Conservation (phyloP, 2,329 filamentous ascomycete species). For the Didymella arachidicola region DNA sequence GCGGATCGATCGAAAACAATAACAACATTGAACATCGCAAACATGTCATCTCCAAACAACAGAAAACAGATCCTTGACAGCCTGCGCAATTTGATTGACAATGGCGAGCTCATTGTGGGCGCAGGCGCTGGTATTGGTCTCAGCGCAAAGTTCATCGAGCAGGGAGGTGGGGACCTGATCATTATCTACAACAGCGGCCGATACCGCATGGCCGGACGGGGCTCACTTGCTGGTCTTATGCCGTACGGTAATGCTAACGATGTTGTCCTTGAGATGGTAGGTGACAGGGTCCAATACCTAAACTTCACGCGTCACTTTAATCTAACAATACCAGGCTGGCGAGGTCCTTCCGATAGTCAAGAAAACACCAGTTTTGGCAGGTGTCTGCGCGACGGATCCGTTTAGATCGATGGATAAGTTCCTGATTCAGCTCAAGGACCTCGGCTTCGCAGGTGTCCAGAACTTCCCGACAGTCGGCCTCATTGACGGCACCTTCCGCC, state of each 20-base stretch:
- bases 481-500: slow-evolving; percentile 72
- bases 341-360: slow-evolving; percentile 72
- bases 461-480: slow-evolving; percentile 78
- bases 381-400: slow-evolving; percentile 75
- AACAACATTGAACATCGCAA: slow-evolving; percentile 1
- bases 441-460: slow-evolving; percentile 74
- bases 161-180: slow-evolving; percentile 72
- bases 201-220: slow-evolving; percentile 75
- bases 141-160: slow-evolving; percentile 74
- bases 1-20: background rate
- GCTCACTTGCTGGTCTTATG: slow-evolving; percentile 74
- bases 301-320: background rate
- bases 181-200: slow-evolving; percentile 77
- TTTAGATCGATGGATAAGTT: slow-evolving; percentile 70
- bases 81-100: slow-evolving; percentile 63
- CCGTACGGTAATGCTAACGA: slow-evolving; percentile 76
- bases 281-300: background rate
- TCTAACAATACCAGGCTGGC: slow-evolving; percentile 55
- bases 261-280: slow-evolving; percentile 72
- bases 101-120: slow-evolving; percentile 69
- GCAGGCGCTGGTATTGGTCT: slow-evolving; percentile 74
- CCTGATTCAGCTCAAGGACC: slow-evolving; percentile 64
- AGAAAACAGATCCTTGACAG: slow-evolving; percentile 62
- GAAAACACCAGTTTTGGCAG: slow-evolving; percentile 71
- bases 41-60: slow-evolving; percentile 66